Evolutionary conservation across 169 alveolate genomes (phyloP).

Genomic region (Nephromyces sp.): DNA sequence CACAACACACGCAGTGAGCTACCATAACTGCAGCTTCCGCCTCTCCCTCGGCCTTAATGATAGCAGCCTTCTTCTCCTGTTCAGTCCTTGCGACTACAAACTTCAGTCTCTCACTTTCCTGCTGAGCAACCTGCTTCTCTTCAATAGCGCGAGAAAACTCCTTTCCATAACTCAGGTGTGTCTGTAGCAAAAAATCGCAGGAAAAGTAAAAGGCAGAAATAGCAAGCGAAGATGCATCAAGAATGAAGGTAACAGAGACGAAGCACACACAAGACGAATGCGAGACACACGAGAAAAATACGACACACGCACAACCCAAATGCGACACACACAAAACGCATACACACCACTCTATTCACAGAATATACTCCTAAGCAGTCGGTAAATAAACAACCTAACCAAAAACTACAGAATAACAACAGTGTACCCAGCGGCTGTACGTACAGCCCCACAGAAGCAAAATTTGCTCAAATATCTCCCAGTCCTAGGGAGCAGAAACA

Average conservation of each 20-base stretch:
- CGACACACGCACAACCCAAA: not conserved
- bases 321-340: too few relatives aligned
- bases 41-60: slow-evolving; percentile 91
- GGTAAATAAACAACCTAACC: too few relatives aligned
- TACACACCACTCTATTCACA: too few relatives aligned
- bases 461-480: too few relatives aligned
- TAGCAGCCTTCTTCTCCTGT: slow-evolving; percentile 88
- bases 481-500: too few relatives aligned
- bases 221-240: not conserved
- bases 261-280: too few relatives aligned
- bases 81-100: slow-evolving; percentile 86
- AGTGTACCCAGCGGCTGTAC: too few relatives aligned
- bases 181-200: slow-evolving; percentile 19
- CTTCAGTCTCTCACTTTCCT: slow-evolving; percentile 91
- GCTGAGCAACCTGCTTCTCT: slow-evolving; percentile 94
- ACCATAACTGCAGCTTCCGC: slow-evolving; percentile 93
- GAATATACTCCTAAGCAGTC: too few relatives aligned
- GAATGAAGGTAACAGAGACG: not conserved
- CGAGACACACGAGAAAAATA: too few relatives aligned
- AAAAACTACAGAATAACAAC: too few relatives aligned
- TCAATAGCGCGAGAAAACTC: slow-evolving; percentile 93
- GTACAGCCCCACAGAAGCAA: too few relatives aligned
- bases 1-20: not conserved
- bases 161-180: slow-evolving; percentile 87
- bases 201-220: not conserved